Base-by-base conservation (phyloP, 1,284 basidiomycete species). In the Filobasidium uniguttulatum region DNA sequence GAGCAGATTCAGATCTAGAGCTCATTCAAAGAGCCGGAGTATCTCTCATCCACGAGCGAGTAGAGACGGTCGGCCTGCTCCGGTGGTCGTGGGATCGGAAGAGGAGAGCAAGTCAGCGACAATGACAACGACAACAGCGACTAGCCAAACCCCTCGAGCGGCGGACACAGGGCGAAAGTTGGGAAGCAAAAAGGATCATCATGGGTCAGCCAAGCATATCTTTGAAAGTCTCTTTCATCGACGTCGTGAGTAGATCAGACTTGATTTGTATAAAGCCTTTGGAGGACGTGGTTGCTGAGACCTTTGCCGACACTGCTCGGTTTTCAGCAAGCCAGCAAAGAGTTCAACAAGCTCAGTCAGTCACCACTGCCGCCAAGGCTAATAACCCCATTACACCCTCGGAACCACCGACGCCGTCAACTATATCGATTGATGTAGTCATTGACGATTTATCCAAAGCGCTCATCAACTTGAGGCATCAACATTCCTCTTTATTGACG, bases 401-500 rank as follows among this genome's bases (percentile, higher is more conserved):
- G 15, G 45, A 38, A 3, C 41, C 46, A 28, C 22, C 45, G 5
- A 34, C 41, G 6, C 23, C 44, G 23, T 31, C 30, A 5, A 33
- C 46, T 7, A 43, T 46, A 10, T 31, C 46, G n/a, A 29, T 36
- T 10, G 35, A 22, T 17, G 36, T 26, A n/a, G 15, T 38, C 3
- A 33, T 20, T 10, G 30, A 31, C n/a, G 41, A 49, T 1, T 20
- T 34, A 5, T n/a, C 40, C 8, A 20, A 19, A 17, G 23, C 34
- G 3, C 30, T 55, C 20, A 38, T 43, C 6, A 49, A 51, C 22
- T 36, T 55, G 15, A 34, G 54, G 15, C 50, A 49, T 35, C 54
- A 55, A 17, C 49, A 55, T 25, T 48, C 49, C 2, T 51, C 50
- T 6, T 37, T 55, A 17, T 29, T 55, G 15, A 51, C 54, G 22